Base-by-base conservation (phyloP, 2,329 filamentous ascomycete species). In the Epichloe typhina region DNA sequence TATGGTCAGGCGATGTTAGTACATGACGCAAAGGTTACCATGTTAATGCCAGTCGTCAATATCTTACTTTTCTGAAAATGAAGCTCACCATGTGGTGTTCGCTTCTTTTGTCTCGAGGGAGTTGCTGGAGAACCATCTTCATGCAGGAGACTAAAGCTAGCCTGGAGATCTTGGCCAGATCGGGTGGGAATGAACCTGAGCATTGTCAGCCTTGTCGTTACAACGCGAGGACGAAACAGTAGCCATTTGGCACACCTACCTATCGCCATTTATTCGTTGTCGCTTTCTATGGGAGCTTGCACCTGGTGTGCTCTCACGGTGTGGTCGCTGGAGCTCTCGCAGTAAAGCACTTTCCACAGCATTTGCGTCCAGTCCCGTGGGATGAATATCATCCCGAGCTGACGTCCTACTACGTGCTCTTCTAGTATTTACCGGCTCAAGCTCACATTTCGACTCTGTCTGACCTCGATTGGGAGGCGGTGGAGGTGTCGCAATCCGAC, bases 61-160 rank as follows among this genome's bases (percentile, higher is more conserved):
- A 12, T 49, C 83, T 62, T 73, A 91, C 89, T 93, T 67, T 83
- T 90, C 65, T 98, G 93, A 57, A 95, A 96, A 65, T 97, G 86
- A 55, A 96, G 77, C 66, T 96, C 93, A 49, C 87, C 87, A 63
- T 95, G 86, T 9, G 88, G 87, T 21, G 84, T 84, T 42, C 90
- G 84, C 70, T 86, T 90, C 69, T 88, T 88, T 53, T 85, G 79
- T 64, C 83, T 87, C 4, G 89, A 91, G 1, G 91, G 88, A 1
- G 90, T 95, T 12, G 91, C 86, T 19, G 93, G 93, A 19, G 91
- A 96, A 39, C 86, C 89, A 64, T 95, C 89, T 55, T 96, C 91
- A 62, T 95, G 87, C 31, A 97, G 75, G 50, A 97, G 72, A 64
- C 83, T 95, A 69, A 93, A 97, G 66, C 89, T 94, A 49, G 91